Conservation (phyloP, 352 stramenopile genomes). For the Proteromonas lacertae region DNA sequence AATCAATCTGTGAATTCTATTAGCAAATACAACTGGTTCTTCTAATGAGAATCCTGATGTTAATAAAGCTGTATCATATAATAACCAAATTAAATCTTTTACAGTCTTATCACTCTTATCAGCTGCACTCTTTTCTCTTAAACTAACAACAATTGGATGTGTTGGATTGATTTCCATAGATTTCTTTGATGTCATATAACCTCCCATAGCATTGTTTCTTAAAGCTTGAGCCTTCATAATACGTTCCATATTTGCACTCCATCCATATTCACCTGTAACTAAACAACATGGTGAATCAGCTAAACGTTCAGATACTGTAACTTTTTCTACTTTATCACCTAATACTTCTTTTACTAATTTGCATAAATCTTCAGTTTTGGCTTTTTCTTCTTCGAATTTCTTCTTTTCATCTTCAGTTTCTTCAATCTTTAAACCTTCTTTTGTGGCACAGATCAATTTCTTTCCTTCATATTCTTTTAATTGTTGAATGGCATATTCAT, state of each 20-base stretch:
- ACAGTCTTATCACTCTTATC: constrained; percentile 97
- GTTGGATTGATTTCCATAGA: constrained; percentile 98
- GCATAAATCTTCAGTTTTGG: constrained; percentile 73
- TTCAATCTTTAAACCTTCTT: constrained; percentile 74
- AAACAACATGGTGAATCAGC: constrained; percentile 88
- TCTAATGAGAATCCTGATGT: constrained; percentile 94
- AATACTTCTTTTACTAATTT: constrained; percentile 99
- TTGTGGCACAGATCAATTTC: constrained; percentile 79
- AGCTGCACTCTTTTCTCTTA: constrained; percentile 85
- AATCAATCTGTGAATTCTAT: constrained; percentile 2
- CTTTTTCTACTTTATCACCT: constrained; percentile 96
- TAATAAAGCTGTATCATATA: constrained; percentile 95
- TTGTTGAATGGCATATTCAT: constrained; percentile 97
- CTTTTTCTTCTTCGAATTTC: constrained; percentile 89
- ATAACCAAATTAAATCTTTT: constrained; percentile 95
- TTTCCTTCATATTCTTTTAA: constrained; percentile 99
- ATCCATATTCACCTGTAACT: constrained; percentile 96
- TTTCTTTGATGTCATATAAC: constrained; percentile 99
- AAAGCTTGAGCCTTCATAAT: constrained; percentile 99
- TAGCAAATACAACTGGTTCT: constrained; percentile 83
- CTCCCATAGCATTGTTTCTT: constrained; percentile 67
- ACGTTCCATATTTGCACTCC: constrained; percentile 98
- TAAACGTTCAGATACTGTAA: constrained; percentile 90
- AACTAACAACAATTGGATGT: constrained; percentile 88
- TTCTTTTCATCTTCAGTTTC: constrained; percentile 65